Evolutionary conservation across 2,329 filamentous ascomycete genomes (phyloP).

Genomic region (Alternaria burnsii): DNA sequence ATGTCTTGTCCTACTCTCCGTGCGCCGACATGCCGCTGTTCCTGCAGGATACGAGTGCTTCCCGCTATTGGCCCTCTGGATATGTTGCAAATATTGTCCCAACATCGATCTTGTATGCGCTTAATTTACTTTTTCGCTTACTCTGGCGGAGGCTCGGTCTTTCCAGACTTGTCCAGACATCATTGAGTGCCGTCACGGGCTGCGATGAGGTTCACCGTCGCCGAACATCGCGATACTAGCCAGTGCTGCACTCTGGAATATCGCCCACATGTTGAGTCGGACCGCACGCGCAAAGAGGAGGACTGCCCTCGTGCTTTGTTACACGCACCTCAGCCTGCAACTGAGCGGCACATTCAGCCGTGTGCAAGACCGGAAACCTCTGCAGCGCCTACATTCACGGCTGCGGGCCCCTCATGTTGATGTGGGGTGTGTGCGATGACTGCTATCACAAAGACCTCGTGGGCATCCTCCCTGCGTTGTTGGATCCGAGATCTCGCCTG

Average conservation of each 20-base stretch:
- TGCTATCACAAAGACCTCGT: slow-evolving; percentile 9
- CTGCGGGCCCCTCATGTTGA: slow-evolving; percentile 5
- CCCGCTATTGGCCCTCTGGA: slow-evolving; percentile 27
- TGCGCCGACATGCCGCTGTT: slow-evolving; percentile 26
- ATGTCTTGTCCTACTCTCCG: slow-evolving; percentile 12
- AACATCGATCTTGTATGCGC: slow-evolving; percentile 34
- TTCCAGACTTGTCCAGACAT: slow-evolving; percentile 22
- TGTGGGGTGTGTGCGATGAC: slow-evolving; percentile 15
- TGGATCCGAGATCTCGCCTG: slow-evolving; percentile 7
- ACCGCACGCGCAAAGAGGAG: slow-evolving; percentile 6
- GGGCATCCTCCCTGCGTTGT: slow-evolving; percentile 13
- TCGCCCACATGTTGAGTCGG: neutral
- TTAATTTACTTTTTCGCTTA: slow-evolving; percentile 39
- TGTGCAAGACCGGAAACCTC: slow-evolving; percentile 6
- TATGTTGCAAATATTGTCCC: slow-evolving; percentile 33
- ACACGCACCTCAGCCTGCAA: slow-evolving; percentile 6
- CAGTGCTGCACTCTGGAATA: slow-evolving; percentile 1
- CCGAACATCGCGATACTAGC: neutral
- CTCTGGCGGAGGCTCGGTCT: slow-evolving; percentile 8
- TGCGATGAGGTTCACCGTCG: slow-evolving; percentile 11
- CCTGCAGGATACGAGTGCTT: slow-evolving; percentile 38
- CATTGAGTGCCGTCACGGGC: slow-evolving; percentile 28
- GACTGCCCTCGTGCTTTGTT: slow-evolving; percentile 1
- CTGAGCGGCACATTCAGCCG: slow-evolving; percentile 3
- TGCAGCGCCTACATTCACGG: slow-evolving; percentile 1